These are phyloP conservation scores for Arthrobotrys conoides DNA, from an alignment of 2,329 filamentous ascomycete species.

Conservation along the genomic window DNA sequence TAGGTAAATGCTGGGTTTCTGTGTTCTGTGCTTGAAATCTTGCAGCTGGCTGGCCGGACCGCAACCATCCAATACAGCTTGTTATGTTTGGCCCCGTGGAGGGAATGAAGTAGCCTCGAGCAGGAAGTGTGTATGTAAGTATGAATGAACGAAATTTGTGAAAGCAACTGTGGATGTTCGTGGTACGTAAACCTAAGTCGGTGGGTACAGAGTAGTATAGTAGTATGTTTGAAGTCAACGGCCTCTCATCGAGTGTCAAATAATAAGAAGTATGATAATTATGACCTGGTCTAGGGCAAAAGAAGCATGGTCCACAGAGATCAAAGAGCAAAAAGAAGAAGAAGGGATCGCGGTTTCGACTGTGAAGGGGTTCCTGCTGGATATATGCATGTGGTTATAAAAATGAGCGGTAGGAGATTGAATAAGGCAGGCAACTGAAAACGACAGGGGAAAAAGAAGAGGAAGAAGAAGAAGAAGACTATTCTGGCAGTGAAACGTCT, in stretches of 20 bases:
- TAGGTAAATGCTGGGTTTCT: constrained; percentile 53
- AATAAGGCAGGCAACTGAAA: constrained; percentile 43
- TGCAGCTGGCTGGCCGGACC: constrained; percentile 45
- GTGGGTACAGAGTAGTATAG: too few species aligned
- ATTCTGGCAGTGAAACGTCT: constrained; percentile 42
- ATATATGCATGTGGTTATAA: constrained; percentile 52
- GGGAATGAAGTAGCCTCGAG: constrained; percentile 5
- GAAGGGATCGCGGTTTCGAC: constrained; percentile 37
- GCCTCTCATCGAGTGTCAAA: constrained; percentile 24
- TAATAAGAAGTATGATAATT: constrained; percentile 20
- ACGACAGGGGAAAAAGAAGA: constrained; percentile 26
- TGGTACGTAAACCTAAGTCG: not conserved
- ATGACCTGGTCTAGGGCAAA: constrained; percentile 36
- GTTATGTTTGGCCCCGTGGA: constrained; percentile 25
- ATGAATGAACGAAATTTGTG: too few species aligned
- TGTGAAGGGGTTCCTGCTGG: constrained; percentile 32
- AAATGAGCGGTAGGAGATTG: constrained; percentile 32
- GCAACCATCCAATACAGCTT: constrained; percentile 37
- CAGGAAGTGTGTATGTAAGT: not conserved
- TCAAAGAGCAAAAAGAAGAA: constrained; percentile 24
- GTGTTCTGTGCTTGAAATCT: constrained; percentile 37
- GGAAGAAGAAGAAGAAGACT: constrained; percentile 26
- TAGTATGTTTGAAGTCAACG: not conserved
- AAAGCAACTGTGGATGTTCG: too few species aligned
- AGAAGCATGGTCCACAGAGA: constrained; percentile 32